Evolutionary conservation across 2,329 filamentous ascomycete species (phyloP).

Genomic region (Immersiporthe knoxdaviesiana): DNA sequence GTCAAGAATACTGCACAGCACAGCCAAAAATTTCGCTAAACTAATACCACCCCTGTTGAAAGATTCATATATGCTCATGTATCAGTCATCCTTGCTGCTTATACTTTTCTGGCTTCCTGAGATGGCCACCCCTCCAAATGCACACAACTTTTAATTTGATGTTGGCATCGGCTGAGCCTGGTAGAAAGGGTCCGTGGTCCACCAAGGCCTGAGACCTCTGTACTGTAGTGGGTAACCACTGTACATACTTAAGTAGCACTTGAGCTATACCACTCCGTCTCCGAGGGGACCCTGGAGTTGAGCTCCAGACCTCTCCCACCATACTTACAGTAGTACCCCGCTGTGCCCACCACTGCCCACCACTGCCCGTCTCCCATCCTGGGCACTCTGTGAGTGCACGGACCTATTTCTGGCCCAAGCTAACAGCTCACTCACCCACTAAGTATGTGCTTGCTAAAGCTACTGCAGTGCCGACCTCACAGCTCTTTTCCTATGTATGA

Average conservation of each 20-base stretch:
- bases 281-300: neutral
- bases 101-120: neutral
- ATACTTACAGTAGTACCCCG: too few species aligned
- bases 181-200: neutral
- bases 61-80: neutral
- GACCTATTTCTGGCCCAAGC: neutral
- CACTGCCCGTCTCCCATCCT: neutral
- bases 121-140: neutral
- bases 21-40: too few species aligned
- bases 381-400: neutral
- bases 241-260: too few species aligned
- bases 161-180: neutral
- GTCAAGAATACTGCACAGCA: too few species aligned
- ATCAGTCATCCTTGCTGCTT: neutral
- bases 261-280: too few species aligned
- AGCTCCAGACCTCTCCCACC: neutral
- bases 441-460: neutral
- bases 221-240: neutral
- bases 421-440: neutral
- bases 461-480: neutral
- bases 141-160: neutral
- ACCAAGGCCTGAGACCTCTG: neutral
- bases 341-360: neutral
- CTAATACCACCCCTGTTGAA: too few species aligned
- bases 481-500: neutral